Base-by-base conservation (phyloP, 78 protist genomes). In the Trichosphaerium sp. region DNA sequence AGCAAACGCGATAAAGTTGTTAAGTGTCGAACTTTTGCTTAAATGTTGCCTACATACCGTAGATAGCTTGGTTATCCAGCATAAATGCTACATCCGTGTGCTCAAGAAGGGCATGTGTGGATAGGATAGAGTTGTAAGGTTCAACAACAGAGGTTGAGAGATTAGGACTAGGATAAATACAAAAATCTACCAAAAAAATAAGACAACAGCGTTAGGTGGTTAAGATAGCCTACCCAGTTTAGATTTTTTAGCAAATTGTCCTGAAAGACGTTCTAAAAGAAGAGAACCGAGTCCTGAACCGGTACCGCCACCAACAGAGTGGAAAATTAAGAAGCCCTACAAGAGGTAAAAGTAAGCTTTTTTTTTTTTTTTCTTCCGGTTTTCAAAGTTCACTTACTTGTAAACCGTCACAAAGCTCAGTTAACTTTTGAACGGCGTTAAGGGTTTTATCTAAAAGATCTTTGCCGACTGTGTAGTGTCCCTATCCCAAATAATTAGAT, bases 51-150 rank as follows among this genome's bases (percentile, higher is more conserved):
- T 47, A 21, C 51, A n/a, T 47, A 21, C 21, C 21, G 49, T 90
- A 93, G 75, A 90, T 78, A 34, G 97, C 95, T 64, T 93, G 95
- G 78, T 93, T 93, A 75, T 93, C 97, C 43, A 92, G 37, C 88
- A 83, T 70, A 56, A 88, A 70, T 39, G 89, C 69, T 38, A 75
- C 89, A 56, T 93, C 97, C 40, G 90, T 71, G 84, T 91, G 90
- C 68, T 93, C 95, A 5, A 93, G 65, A 29, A 93, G 74, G 21
- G 92, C 18, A 73, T 90, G 95, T n/a, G 91, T 84, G 37, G 95
- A 90, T n/a, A 93, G 87, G 4, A 92, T 92, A 28, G 83, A 35
- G 84, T 92, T 90, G 93, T 92, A 92, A 56, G 97, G 94, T 81
- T 92, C 97, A 18, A 91, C 97, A 23, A 92, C 94, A 18, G 95